Evolutionary conservation across 305 asterid genomes (phyloP).

Genomic region (Fraxinus velutina): DNA sequence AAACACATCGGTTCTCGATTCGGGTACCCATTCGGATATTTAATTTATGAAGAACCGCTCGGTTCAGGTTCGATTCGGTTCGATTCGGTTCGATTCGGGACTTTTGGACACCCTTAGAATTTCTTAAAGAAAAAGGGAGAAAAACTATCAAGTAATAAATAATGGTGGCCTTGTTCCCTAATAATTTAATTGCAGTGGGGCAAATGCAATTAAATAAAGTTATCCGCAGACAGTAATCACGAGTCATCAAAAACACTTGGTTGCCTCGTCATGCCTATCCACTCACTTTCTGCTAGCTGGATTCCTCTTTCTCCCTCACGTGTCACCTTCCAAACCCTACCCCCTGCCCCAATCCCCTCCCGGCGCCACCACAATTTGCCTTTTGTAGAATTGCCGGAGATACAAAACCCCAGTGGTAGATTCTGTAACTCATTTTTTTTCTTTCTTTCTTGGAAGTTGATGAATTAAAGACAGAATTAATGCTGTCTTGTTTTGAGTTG

Average conservation of each 20-base stretch:
- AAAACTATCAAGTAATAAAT: not conserved
- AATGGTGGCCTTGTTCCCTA: not conserved
- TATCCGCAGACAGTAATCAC: constrained; percentile 24
- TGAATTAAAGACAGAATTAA: not conserved
- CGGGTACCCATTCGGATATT: too few relatives aligned
- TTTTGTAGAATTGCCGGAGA: not conserved
- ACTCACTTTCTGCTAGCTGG: constrained; percentile 36
- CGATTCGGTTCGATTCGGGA: too few relatives aligned
- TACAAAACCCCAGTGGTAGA: not conserved
- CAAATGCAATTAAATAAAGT: constrained; percentile 24
- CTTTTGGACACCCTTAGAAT: not conserved
- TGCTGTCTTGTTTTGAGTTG: constrained; percentile 1
- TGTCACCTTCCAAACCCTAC: constrained; percentile 43
- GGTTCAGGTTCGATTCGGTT: too few relatives aligned
- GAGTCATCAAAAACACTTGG: constrained; percentile 22
- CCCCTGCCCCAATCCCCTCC: constrained; percentile 12
- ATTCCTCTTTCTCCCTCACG: constrained; percentile 36
- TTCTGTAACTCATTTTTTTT: not conserved
- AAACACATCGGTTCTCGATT: too few relatives aligned
- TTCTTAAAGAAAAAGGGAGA: constrained; percentile 17
- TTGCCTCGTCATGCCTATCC: constrained; percentile 50
- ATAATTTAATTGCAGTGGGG: constrained; percentile 13
- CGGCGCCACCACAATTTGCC: not conserved
- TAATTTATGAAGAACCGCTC: too few relatives aligned
- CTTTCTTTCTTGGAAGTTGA: not conserved